Evolutionary conservation across 2,329 filamentous ascomycete species (phyloP).

Genomic region (Sclerotinia spermophila): DNA sequence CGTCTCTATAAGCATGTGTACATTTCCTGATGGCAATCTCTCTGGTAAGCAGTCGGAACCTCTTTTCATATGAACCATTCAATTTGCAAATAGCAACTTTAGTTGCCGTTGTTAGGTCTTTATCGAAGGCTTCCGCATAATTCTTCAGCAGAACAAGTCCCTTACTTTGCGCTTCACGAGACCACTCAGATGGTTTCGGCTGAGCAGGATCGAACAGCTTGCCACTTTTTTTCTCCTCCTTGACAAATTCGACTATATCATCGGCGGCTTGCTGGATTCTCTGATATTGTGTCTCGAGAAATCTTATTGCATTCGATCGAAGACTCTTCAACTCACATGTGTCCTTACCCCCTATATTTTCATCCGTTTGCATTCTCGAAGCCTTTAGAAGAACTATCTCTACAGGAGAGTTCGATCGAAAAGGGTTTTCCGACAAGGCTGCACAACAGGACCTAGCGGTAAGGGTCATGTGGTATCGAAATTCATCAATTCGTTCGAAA

Average conservation of each 20-base stretch:
- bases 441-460: not conserved
- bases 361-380: not conserved
- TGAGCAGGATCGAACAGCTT: not conserved
- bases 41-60: not conserved
- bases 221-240: not conserved
- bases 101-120: not conserved
- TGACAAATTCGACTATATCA: not conserved
- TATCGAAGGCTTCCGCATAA: not conserved
- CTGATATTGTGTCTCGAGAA: not conserved
- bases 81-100: not conserved
- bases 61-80: not conserved
- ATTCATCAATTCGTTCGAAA: not conserved
- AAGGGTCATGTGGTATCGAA: not conserved
- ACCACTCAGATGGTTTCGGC: not conserved
- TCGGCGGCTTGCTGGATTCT: not conserved
- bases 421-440: not conserved
- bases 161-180: not conserved
- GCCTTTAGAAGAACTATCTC: not conserved
- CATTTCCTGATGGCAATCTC: not conserved
- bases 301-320: not conserved
- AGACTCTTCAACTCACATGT: not conserved
- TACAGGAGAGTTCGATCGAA: not conserved
- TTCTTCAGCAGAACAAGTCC: not conserved
- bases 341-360: not conserved
- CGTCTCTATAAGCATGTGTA: not conserved